A percentile compares a stretch with the other conserved stretches of the same genome.
These are phyloP conservation scores for Suillus weaverae DNA, from an alignment of 768 basidiomycete genomes.

Conservation along the genomic window DNA sequence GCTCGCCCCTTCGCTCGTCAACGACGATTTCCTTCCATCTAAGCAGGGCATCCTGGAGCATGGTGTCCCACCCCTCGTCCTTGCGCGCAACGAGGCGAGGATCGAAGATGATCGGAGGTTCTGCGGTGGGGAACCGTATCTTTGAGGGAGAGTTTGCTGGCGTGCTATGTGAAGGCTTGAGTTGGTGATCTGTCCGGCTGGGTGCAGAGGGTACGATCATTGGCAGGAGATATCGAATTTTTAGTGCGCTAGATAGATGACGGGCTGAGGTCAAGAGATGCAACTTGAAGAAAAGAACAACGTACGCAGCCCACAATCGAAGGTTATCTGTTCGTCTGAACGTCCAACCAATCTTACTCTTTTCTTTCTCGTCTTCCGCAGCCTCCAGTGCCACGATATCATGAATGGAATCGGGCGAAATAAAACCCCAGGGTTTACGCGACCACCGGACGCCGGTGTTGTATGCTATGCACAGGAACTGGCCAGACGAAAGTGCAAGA, in stretches of 20 bases:
- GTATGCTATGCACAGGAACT: constrained; percentile 78
- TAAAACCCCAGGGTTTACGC: constrained; percentile 85
- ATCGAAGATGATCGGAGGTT: constrained; percentile 65
- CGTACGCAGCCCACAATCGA: constrained; percentile 81
- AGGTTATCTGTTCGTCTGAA: constrained; percentile 87
- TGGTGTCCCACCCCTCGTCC: constrained; percentile 79
- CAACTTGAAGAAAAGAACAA: constrained; percentile 16
- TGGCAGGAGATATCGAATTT: constrained; percentile 77
- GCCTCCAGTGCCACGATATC: constrained; percentile 72
- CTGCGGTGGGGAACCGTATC: constrained; percentile 40
- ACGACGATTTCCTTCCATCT: constrained; percentile 71
- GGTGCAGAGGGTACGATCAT: constrained; percentile 54
- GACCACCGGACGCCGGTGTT: constrained; percentile 80
- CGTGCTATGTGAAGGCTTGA: constrained; percentile 18
- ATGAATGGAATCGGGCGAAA: constrained; percentile 74
- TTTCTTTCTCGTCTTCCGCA: constrained; percentile 40
- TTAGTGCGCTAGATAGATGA: constrained; percentile 58
- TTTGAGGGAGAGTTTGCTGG: constrained; percentile 34
- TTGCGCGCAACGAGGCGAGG: constrained; percentile 68
- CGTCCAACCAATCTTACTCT: constrained; percentile 68
- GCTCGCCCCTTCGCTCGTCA: constrained; percentile 57
- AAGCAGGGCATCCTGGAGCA: constrained; percentile 64
- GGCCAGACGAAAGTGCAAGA: constrained; percentile 66
- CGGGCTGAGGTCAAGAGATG: background rate
- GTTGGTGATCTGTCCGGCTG: constrained; percentile 26